Evolutionary conservation across 495 filamentous ascomycete genomes (phyloP), one percentile per base, ranked within the genome.

Genomic region (Xylaria nigripes): DNA sequence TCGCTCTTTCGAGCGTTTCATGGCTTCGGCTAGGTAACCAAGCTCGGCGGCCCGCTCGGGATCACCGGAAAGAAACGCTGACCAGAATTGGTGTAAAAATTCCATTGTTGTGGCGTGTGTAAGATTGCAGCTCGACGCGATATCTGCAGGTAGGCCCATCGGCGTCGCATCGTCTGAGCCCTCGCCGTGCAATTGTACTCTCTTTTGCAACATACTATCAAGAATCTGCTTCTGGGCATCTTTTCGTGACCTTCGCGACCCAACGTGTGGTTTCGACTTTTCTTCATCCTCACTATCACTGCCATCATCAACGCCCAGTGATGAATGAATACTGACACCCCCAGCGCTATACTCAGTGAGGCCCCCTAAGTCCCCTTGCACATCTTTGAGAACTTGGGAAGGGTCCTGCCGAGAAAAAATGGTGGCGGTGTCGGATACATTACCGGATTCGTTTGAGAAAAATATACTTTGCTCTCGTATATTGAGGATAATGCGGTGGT

Each of bases 21-120:
- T 74, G 5, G 89, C 86, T 58, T 94, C 86, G 15, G 86, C 82
- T 32, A 95, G 73, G 32, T 84, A 86, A 2, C 80, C 77, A 0
- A 94, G 75, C 64, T 96, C 90, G 21, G 72, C 71, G 0, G 86
- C 83, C n/a, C 86, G 82, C 41, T 84, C 81, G 7, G 86, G 72
- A 65, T 93, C 86, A 2, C 88, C 89, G 0, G 90, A 95, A 7
- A 92, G 73, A 61, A 93, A 96, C 3, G 87, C 81, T 32, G 80
- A 74, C 91, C 91, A 97, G 74, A 96, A 98, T 64, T 97, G 91
- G 57, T 87, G 85, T n/a, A 98, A 72, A 62, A 97, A 97, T 58
- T 97, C 94, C 7, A 84, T 86, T 0, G 90, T 89, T 0, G 93
- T 96, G 38, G 90, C 89, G 64, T 97, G 90, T 16, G 90, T 95